phyloP scores from a whole-genome alignment of 2,329 filamentous ascomycete species.

The Venturia effusa region DNA sequence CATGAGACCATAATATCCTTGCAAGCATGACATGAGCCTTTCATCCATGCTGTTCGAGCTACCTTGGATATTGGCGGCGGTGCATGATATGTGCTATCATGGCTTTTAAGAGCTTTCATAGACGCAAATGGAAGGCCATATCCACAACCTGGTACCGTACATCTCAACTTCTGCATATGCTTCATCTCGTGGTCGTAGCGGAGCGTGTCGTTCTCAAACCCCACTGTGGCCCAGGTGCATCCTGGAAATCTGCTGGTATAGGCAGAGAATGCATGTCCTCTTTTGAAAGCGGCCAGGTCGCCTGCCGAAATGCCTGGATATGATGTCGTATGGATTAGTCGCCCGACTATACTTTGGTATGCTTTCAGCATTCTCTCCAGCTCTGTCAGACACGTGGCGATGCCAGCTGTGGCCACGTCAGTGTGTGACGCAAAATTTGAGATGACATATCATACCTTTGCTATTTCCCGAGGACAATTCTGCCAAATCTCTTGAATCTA shows the following conservation, averaged over 20 bases:
- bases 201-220: conserved; percentile 13
- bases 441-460: neutral
- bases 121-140: conserved; percentile 12
- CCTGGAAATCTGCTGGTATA: conserved; percentile 14
- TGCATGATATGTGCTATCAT: conserved; percentile 9
- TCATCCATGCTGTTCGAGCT: neutral
- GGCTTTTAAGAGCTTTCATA: conserved; percentile 7
- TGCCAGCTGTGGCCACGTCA: neutral
- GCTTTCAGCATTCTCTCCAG: conserved; percentile 8
- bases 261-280: conserved; percentile 13
- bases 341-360: conserved; percentile 13
- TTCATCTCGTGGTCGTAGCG: conserved; percentile 13
- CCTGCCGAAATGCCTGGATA: conserved; percentile 14
- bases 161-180: conserved; percentile 14
- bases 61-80: neutral
- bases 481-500: conserved; percentile 5
- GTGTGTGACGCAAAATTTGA: neutral
- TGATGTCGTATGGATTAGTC: conserved; percentile 11
- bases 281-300: conserved; percentile 14
- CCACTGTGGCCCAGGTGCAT: conserved; percentile 14
- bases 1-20: neutral
- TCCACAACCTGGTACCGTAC: conserved; percentile 9
- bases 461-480: neutral
- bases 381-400: neutral
- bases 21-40: neutral